Evolutionary conservation across 768 basidiomycete genomes (phyloP), one percentile per base, ranked within the genome.

Genomic region (Pholiota conissans): DNA sequence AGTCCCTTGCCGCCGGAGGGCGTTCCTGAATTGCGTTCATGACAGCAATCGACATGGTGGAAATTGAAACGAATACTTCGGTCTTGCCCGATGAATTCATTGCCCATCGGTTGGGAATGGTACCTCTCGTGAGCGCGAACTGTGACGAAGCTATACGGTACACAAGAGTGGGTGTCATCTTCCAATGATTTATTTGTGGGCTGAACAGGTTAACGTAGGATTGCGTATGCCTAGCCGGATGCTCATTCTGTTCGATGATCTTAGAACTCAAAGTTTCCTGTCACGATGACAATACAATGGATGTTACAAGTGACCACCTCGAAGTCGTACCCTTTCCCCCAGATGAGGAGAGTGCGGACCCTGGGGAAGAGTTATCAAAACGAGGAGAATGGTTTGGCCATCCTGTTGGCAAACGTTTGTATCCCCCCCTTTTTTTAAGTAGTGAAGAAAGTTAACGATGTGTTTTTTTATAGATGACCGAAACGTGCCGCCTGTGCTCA

Each of bases 81-180:
- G 95, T 97, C 3, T 76, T 99, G 20, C 93, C 95, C 2, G 97
- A 99, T 73, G 97, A 99, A 75, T 97, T 95, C 76, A 90, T 99
- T 59, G 93, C 95, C 0, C 97, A 99, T 72, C 85, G 97, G 50
- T 79, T 99, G 28, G 97, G 97, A 22, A 90, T 97, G 85, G 81
- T 99, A 27, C 97, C 97, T 7, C 78, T 99, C 22, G 79, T 89
- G 50, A 95, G 93, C 72, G 78, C 85, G 35, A 91, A 91, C 62
- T 95, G 93, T 63, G 92, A 94, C 60, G 91, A 93, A 67, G 91
- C 85, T 20, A 90, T 98, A 71, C 81, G 87, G 59, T 89, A 89
- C 65, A 87, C 86, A 51, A 79, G 89, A 68, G 90, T 87, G 63
- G 54, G 84, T 75, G 63, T 30, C 45, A 20, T 42, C 37, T 49